A percentile compares a stretch with the other conserved stretches of the same genome.
phyloP scores from a whole-genome alignment of 257 asterid species.

The Petunia secreta region DNA sequence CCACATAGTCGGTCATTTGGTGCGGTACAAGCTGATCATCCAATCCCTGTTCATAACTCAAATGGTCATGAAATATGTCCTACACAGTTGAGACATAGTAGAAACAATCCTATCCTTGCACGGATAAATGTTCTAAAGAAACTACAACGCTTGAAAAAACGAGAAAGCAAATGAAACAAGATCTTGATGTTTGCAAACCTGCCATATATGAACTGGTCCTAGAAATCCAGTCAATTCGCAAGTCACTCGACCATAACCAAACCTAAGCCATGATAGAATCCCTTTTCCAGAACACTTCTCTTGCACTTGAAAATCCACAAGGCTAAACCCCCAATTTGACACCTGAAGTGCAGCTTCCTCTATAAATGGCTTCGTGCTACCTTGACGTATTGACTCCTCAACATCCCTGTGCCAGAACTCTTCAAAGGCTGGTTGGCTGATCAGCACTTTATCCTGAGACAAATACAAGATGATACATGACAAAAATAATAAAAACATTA shows the following conservation, averaged over 20 bases:
- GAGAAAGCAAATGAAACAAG: not conserved
- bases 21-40: slow-evolving; percentile 78
- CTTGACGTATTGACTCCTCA: slow-evolving; percentile 81
- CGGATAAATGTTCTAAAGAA: not conserved
- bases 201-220: slow-evolving; percentile 96
- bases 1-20: slow-evolving; percentile 61
- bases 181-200: slow-evolving; percentile 46
- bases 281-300: slow-evolving; percentile 60
- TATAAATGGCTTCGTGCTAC: slow-evolving; percentile 57
- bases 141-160: not conserved
- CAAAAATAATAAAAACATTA: not conserved
- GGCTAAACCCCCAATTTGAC: slow-evolving; percentile 84
- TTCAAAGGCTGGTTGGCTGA: slow-evolving; percentile 52
- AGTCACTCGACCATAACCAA: slow-evolving; percentile 60
- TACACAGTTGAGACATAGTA: not conserved
- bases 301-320: slow-evolving; percentile 68
- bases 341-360: slow-evolving; percentile 90
- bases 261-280: slow-evolving; percentile 69
- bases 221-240: slow-evolving; percentile 77
- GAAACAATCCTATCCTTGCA: not conserved
- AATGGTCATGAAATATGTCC: not conserved
- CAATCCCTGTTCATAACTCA: slow-evolving; percentile 61
- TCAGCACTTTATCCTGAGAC: slow-evolving; percentile 62
- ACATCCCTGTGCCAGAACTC: slow-evolving; percentile 86
- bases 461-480: not conserved